phyloP scores from a whole-genome alignment of 1,139 yeast species.

The Pneumocystis sp. region DNA sequence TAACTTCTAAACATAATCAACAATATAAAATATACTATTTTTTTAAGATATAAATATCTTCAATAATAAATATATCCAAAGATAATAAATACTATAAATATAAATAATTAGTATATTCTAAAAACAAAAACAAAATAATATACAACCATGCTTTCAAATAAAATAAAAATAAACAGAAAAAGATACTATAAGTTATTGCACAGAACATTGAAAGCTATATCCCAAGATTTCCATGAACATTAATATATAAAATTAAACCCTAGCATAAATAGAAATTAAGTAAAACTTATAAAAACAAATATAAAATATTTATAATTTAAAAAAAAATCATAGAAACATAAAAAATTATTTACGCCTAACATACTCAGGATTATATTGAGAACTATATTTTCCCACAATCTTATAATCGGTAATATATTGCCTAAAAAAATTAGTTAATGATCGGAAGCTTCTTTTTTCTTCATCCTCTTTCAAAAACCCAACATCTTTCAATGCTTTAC shows the following conservation, averaged over 20 bases:
- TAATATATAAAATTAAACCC: neutral
- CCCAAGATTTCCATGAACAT: neutral
- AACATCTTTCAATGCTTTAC: neutral
- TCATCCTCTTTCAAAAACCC: neutral
- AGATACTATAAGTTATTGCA: neutral
- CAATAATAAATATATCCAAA: neutral
- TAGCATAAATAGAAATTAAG: neutral
- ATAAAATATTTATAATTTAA: neutral
- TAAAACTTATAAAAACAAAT: neutral
- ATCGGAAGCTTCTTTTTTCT: neutral
- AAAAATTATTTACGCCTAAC: neutral
- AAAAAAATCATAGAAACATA: neutral
- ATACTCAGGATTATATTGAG: slow-evolving; percentile 2
- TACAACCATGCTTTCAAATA: neutral
- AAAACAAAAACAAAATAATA: neutral
- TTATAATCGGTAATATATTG: neutral
- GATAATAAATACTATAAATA: neutral
- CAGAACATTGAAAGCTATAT: neutral
- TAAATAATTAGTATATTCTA: neutral
- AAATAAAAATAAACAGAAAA: neutral
- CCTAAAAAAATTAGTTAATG: neutral
- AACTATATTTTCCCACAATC: neutral
- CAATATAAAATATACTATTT: neutral
- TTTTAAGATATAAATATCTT: neutral
- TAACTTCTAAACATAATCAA: neutral